phyloP scores from a whole-genome alignment of 169 alveolate genomes.

The Amoebophrya sp. region DNA sequence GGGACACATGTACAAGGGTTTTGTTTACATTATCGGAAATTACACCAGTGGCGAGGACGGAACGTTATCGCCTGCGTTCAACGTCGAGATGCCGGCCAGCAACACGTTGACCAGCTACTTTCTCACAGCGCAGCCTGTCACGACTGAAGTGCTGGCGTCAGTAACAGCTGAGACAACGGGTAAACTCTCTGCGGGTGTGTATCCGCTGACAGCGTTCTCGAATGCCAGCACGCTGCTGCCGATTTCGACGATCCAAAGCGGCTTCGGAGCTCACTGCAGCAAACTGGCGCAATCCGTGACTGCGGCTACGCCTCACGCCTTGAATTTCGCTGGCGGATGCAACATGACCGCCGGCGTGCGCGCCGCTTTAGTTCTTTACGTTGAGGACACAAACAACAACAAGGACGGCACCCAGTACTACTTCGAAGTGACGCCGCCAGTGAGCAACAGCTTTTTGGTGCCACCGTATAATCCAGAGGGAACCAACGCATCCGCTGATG shows the following conservation, averaged over 20 bases:
- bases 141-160: not conserved
- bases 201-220: slow-evolving; percentile 20
- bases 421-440: slow-evolving; percentile 17
- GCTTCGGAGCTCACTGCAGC: not conserved
- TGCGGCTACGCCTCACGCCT: not conserved
- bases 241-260: not conserved
- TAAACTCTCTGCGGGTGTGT: not conserved
- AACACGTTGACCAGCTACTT: not conserved
- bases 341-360: slow-evolving; percentile 12
- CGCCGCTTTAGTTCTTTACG: not conserved
- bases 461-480: slow-evolving; percentile 1
- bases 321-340: not conserved
- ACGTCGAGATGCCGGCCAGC: slow-evolving; percentile 7
- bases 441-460: not conserved
- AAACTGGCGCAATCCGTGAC: not conserved
- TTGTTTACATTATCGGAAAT: not conserved
- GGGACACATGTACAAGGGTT: not conserved
- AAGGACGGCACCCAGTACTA: slow-evolving; percentile 23
- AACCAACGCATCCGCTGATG: not conserved
- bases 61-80: not conserved
- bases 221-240: not conserved
- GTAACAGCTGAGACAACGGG: not conserved
- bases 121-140: not conserved
- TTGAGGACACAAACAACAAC: not conserved
- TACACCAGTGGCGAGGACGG: slow-evolving; percentile 14